A percentile compares a stretch with the other conserved stretches of the same genome.
Conservation (phyloP, 768 basidiomycete species). For the Fistulinella prunicolor region DNA sequence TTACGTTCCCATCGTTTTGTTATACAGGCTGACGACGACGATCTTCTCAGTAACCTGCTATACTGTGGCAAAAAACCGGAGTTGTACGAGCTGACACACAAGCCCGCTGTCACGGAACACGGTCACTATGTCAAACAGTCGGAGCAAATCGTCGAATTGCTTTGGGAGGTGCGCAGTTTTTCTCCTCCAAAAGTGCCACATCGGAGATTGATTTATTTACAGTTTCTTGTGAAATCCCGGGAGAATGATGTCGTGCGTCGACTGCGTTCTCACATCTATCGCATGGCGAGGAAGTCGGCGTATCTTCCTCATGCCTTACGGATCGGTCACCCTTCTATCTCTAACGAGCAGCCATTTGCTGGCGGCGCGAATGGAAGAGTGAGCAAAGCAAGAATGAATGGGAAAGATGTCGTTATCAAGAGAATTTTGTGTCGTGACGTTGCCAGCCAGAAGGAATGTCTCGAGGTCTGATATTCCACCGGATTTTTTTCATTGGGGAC, state of each 20-base stretch:
- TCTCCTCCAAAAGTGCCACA: background rate
- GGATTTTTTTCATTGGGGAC: background rate
- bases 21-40: constrained; percentile 12
- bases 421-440: constrained; percentile 8
- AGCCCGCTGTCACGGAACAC: too few relatives aligned
- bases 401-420: constrained; percentile 27
- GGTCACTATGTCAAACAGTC: constrained; percentile 9
- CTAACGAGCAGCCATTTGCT: background rate
- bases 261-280: constrained; percentile 23
- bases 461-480: constrained; percentile 12
- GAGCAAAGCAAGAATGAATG: constrained; percentile 13
- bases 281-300: constrained; percentile 29
- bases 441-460: background rate
- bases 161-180: constrained; percentile 17
- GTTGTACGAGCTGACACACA: constrained; percentile 18
- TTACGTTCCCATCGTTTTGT: background rate
- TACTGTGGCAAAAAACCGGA: constrained; percentile 16
- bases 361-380: constrained; percentile 23
- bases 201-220: background rate
- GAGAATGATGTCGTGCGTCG: constrained; percentile 2
- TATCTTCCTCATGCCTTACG: constrained; percentile 20
- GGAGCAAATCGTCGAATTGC: constrained; percentile 19
- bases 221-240: constrained; percentile 13
- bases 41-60: constrained; percentile 19
- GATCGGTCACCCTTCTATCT: constrained; percentile 7